phyloP scores from a whole-genome alignment of 2,329 filamentous ascomycete genomes.

The Penicillium sp. region DNA sequence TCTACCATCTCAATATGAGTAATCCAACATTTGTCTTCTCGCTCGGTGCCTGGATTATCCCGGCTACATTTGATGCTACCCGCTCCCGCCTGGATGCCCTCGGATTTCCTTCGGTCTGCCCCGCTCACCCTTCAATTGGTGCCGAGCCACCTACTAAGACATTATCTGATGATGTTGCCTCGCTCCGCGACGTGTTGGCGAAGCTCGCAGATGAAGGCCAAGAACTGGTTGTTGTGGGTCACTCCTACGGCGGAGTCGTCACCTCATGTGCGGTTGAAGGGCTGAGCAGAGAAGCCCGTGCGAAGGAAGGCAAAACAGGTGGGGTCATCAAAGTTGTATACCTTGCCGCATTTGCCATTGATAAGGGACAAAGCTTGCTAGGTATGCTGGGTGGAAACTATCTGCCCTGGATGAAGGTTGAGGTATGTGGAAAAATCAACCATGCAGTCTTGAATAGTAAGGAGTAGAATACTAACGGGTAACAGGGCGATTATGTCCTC shows the following conservation, averaged over 20 bases:
- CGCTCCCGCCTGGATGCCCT: conserved; percentile 29
- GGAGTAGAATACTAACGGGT: neutral
- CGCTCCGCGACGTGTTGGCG: conserved; percentile 11
- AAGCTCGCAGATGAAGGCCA: conserved; percentile 28
- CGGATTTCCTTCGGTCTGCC: conserved; percentile 35
- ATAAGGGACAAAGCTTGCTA: conserved; percentile 33
- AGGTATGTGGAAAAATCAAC: conserved; percentile 11
- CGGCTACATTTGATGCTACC: conserved; percentile 31
- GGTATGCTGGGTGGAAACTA: conserved; percentile 25
- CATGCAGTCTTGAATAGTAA: neutral
- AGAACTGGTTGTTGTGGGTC: conserved; percentile 30
- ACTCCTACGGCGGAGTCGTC: conserved; percentile 38
- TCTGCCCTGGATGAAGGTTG: conserved; percentile 22
- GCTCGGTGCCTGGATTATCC: conserved; percentile 43
- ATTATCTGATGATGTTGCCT: conserved; percentile 37
- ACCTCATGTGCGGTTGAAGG: conserved; percentile 31
- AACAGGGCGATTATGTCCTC: conserved; percentile 19
- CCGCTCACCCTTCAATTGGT: conserved; percentile 30
- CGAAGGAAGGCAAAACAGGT: conserved; percentile 24
- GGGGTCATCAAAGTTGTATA: conserved; percentile 33
- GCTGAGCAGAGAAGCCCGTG: conserved; percentile 23
- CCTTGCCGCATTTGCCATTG: conserved; percentile 37
- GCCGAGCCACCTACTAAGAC: conserved; percentile 34
- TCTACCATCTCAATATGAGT: conserved; percentile 1
- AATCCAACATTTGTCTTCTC: conserved; percentile 37